Percentiles rank a stretch among this genome's conserved stretches.
Evolutionary conservation across 441 rosid genomes (phyloP).

Genomic region (Bruguiera hainesii): DNA sequence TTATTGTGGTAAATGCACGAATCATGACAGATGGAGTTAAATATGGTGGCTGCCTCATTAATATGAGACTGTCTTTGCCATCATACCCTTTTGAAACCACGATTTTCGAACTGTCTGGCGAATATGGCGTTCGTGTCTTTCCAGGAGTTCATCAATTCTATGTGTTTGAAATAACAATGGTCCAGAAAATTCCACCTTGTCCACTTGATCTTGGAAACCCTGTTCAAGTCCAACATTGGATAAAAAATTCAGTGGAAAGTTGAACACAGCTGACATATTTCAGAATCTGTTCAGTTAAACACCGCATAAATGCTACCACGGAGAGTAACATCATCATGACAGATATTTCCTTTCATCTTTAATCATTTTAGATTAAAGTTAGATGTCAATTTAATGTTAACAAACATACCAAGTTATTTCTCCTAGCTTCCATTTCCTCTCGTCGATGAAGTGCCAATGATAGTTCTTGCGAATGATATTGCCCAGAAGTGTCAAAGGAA

Average conservation of each 20-base stretch:
- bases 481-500: constrained; percentile 82
- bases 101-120: constrained; percentile 88
- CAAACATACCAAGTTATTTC: constrained; percentile 63
- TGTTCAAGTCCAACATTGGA: constrained; percentile 34
- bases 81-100: constrained; percentile 88
- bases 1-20: background rate
- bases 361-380: constrained; percentile 10
- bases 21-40: constrained; percentile 1
- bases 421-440: constrained; percentile 66
- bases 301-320: background rate
- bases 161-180: constrained; percentile 74
- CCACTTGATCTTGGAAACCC: constrained; percentile 58
- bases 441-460: constrained; percentile 65
- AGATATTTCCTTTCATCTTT: constrained; percentile 14
- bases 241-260: background rate
- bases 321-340: background rate
- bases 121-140: constrained; percentile 75
- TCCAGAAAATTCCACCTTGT: constrained; percentile 84
- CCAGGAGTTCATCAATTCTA: constrained; percentile 76
- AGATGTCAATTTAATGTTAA: constrained; percentile 25
- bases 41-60: background rate
- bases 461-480: constrained; percentile 82
- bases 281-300: too few relatives aligned
- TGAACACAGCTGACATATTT: too few relatives aligned
- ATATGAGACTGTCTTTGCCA: background rate